Conservation (phyloP, 2,329 filamentous ascomycete species). For the Fusarium pilosicola region DNA sequence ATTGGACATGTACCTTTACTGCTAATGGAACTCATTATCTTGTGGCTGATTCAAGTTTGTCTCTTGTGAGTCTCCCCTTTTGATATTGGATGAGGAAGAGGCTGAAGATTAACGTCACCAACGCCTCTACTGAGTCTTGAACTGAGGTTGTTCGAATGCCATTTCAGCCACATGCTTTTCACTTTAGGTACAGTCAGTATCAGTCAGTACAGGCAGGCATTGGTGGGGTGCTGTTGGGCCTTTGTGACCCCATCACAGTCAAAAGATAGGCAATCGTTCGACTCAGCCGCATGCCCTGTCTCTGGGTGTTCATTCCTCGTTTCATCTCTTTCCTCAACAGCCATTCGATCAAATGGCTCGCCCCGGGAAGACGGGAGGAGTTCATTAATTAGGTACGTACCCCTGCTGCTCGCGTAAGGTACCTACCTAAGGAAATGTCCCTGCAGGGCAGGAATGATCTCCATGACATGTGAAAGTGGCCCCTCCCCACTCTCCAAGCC, state of each 20-base stretch:
- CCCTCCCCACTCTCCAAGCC: slow-evolving; percentile 19
- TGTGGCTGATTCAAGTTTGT: slow-evolving; percentile 26
- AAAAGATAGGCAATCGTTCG: slow-evolving; percentile 29
- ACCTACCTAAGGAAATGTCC: neutral
- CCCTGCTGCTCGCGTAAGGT: neutral
- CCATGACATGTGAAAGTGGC: slow-evolving; percentile 46
- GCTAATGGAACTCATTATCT: neutral
- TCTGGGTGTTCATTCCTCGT: slow-evolving; percentile 20
- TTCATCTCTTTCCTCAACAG: slow-evolving; percentile 6
- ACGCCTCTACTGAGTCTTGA: neutral
- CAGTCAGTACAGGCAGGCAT: neutral
- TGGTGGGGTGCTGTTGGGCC: slow-evolving; percentile 38
- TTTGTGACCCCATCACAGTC: slow-evolving; percentile 39
- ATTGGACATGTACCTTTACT: neutral
- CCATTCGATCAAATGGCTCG: neutral
- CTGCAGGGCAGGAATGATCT: neutral
- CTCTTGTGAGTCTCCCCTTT: slow-evolving; percentile 23
- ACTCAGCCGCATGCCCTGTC: slow-evolving; percentile 37
- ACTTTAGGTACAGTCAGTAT: neutral
- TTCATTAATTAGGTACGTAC: neutral
- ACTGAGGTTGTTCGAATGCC: neutral
- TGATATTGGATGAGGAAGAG: neutral
- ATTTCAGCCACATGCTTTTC: neutral
- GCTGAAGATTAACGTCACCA: neutral
- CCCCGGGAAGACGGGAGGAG: neutral